These are phyloP conservation scores for Cubamyces lactineus DNA, from an alignment of 768 basidiomycete species.

Conservation along the genomic window DNA sequence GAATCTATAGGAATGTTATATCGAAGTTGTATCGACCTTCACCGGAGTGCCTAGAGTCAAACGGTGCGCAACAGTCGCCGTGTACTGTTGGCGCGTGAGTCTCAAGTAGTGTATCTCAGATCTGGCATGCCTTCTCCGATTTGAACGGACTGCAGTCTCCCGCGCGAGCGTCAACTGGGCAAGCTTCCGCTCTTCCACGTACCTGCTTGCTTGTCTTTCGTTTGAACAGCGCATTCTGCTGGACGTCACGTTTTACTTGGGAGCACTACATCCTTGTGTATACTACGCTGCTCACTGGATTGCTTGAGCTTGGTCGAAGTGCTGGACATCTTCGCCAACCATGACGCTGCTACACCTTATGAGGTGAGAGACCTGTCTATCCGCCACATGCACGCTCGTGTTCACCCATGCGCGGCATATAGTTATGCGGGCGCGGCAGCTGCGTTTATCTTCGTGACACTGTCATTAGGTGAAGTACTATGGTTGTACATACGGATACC, in stretches of 20 bases:
- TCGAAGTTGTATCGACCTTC: no score
- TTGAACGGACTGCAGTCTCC: no score
- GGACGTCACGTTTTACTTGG: no score
- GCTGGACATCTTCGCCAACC: conserved; percentile 11
- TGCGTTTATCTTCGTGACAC: conserved; percentile 87
- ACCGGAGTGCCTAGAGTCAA: no score
- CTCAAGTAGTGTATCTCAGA: no score
- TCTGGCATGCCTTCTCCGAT: no score
- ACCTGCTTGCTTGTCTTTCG: neutral
- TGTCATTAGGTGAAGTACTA: conserved; percentile 74
- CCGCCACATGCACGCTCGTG: neutral
- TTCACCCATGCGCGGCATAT: neutral
- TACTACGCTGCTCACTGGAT: neutral
- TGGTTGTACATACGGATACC: neutral
- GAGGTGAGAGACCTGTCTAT: conserved; percentile 15
- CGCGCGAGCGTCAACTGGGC: neutral
- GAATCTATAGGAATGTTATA: no score
- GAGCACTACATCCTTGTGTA: no score
- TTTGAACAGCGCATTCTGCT: no score
- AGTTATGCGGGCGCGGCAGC: conserved; percentile 78
- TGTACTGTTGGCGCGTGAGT: no score
- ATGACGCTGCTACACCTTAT: conserved; percentile 27
- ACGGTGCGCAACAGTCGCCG: no score
- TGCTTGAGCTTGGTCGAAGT: neutral
- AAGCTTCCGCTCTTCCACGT: neutral